These are phyloP conservation scores for Bipolaris zeicola DNA, from an alignment of 2,329 filamentous ascomycete species.

Conservation along the genomic window DNA sequence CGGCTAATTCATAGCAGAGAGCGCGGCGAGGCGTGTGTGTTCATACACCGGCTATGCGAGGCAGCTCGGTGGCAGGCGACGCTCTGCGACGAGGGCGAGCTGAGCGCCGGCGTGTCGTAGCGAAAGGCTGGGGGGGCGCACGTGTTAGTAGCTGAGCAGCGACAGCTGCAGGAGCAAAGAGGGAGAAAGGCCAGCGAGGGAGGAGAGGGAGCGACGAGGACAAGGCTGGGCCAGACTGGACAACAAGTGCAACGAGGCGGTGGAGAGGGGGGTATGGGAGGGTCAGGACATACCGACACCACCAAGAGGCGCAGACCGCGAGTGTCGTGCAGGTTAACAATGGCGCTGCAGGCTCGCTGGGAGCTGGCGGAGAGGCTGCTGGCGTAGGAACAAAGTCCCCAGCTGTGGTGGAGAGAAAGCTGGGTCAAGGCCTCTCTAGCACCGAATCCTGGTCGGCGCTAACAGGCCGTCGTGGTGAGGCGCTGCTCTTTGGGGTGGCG, in stretches of 20 bases:
- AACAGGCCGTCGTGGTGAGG: constrained; percentile 7
- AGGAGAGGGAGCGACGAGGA: background rate
- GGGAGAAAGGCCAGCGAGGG: background rate
- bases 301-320: constrained; percentile 18
- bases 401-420: constrained; percentile 19
- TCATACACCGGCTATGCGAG: background rate
- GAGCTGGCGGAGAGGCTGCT: constrained; percentile 15
- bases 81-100: constrained; percentile 20
- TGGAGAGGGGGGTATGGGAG: background rate
- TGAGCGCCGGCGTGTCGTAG: constrained; percentile 19
- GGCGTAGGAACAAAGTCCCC: constrained; percentile 12
- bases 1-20: background rate
- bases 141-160: constrained; percentile 13
- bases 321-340: constrained; percentile 19
- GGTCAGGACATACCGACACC: constrained; percentile 18
- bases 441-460: constrained; percentile 23
- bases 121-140: constrained; percentile 18
- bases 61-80: constrained; percentile 19
- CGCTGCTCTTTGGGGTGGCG: constrained; percentile 3
- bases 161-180: constrained; percentile 1
- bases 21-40: background rate
- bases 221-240: background rate
- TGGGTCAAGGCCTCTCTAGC: constrained; percentile 16
- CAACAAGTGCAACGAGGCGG: background rate
- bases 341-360: constrained; percentile 18